These are phyloP conservation scores for Collybiopsis confluens DNA, from an alignment of 768 basidiomycete genomes.

Conservation along the genomic window DNA sequence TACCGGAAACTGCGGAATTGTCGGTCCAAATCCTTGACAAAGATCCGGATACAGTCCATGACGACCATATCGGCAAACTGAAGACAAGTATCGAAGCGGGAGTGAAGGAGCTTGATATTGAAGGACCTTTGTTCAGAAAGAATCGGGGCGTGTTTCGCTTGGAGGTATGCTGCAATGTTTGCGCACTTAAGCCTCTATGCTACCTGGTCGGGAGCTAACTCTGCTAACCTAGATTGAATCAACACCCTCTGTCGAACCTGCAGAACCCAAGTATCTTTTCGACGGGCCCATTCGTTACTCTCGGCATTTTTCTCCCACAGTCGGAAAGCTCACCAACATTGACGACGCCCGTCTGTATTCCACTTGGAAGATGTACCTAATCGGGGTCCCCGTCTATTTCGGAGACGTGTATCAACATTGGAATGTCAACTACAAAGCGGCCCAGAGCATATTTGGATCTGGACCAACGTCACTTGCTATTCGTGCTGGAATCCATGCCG, in stretches of 20 bases:
- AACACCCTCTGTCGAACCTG: conserved; percentile 37
- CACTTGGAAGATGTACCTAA: conserved; percentile 75
- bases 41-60: conserved; percentile 50
- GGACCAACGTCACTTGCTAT: conserved; percentile 60
- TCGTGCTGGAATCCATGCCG: conserved; percentile 66
- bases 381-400: conserved; percentile 56
- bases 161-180: conserved; percentile 39
- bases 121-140: conserved; percentile 44
- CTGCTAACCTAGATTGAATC: conserved; percentile 47
- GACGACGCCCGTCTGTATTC: conserved; percentile 64
- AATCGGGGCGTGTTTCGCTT: conserved; percentile 64
- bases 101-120: conserved; percentile 60
- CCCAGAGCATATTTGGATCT: conserved; percentile 61
- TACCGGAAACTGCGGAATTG: conserved; percentile 58
- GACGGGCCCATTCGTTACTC: conserved; percentile 73
- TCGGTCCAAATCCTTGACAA: conserved; percentile 66
- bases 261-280: conserved; percentile 57
- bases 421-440: conserved; percentile 65
- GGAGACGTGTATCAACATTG: conserved; percentile 58
- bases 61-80: conserved; percentile 66
- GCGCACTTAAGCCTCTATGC: too few species aligned
- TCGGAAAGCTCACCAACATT: conserved; percentile 60
- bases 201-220: neutral
- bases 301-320: conserved; percentile 64
- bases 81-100: conserved; percentile 50